Evolutionary conservation across 805 yeast species (phyloP).

Genomic region (Monosporozyma solicola): DNA sequence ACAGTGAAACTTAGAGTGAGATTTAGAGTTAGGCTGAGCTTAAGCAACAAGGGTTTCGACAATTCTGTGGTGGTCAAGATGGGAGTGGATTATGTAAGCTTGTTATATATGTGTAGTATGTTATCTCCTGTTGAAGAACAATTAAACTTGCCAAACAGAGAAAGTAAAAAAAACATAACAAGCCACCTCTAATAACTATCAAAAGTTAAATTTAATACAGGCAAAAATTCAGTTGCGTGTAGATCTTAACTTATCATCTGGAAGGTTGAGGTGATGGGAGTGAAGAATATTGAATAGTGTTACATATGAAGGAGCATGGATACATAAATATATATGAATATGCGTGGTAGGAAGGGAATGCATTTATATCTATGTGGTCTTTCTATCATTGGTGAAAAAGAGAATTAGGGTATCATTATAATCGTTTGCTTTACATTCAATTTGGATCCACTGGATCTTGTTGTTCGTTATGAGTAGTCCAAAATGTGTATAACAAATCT

Average conservation of each 20-base stretch:
- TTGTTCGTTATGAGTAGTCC: slow-evolving; percentile 23
- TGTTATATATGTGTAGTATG: no score
- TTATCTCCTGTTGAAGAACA: no score
- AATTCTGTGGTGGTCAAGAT: background rate
- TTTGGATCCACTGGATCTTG: background rate
- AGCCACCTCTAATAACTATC: no score
- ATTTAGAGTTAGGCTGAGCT: background rate
- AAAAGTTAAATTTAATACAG: no score
- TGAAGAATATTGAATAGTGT: no score
- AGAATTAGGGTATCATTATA: background rate
- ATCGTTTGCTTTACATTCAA: background rate
- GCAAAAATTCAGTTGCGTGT: background rate
- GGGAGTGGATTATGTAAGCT: background rate
- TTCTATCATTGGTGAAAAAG: background rate
- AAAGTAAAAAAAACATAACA: background rate
- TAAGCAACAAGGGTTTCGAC: background rate
- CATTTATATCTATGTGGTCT: background rate
- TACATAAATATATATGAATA: background rate
- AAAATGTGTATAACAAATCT: slow-evolving; percentile 71
- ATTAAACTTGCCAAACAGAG: no score
- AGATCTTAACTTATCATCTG: background rate
- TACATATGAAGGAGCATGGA: background rate
- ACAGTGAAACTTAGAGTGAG: background rate
- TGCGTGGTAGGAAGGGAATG: background rate
- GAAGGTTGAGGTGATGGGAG: no score